Evolutionary conservation across 352 stramenopile genomes (phyloP), one percentile per base, ranked within the genome.

Genomic region (Pseudoperonospora humuli): DNA sequence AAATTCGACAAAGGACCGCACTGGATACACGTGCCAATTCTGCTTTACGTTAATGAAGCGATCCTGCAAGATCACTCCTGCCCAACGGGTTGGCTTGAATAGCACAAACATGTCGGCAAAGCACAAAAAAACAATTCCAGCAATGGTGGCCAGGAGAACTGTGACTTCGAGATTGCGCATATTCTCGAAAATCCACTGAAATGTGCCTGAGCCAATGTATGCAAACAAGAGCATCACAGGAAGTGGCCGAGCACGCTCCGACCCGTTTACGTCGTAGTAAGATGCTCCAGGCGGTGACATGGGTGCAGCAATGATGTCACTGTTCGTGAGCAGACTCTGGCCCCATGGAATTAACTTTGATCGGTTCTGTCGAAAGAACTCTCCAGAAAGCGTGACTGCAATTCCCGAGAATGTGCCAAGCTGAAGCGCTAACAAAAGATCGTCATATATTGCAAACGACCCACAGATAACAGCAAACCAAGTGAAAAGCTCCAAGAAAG

Each of bases 111-210:
- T 51, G 34, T 92, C 80, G 1, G 75, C 80, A 32, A 89, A 74
- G 45, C 80, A 92, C 20, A 92, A 42, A 38, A 93, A 93, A n/a
- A 61, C 69, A 20, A 93, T 88, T 11, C 81, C 81, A 36, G 81
- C 81, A 13, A 90, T 66, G 0, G 81, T 84, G 1, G 77, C 81
- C 7, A 93, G 53, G 7, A 84, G 39, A 10, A 90, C 70, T 3
- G 76, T 90, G 18, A 93, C 75, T 54, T 93, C 81, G 11, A 93
- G 57, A 28, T 77, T 84, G 28, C 81, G 77, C 35, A 89, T 82
- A 44, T 93, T 88, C 41, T 93, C 81, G 38, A 86, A 93, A 21
- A 93, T 93, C 80, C 80, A 92, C 41, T 89, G 76, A 44, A 92
- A 92, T 7, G 80, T 92, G 23, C 80, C 76, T 11, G 80, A 88